Percentiles rank a stretch among this genome's conserved stretches.
Conservation (phyloP, 2,329 filamentous ascomycete species). For the Paracoccidioides brasiliensis region DNA sequence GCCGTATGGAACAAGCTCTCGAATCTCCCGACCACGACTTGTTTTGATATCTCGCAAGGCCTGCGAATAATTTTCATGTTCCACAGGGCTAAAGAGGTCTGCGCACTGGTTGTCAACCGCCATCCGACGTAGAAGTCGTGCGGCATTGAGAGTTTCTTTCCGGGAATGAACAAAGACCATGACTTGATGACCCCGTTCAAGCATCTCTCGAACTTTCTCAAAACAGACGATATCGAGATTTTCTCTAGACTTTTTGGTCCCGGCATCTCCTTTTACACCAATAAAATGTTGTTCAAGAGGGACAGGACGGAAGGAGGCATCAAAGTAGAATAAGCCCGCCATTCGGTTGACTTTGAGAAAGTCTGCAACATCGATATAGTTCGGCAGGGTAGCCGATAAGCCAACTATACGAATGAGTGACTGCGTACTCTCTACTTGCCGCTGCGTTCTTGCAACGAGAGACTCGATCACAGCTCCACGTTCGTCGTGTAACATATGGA, state of each 20-base stretch:
- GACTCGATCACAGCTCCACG: constrained; percentile 92
- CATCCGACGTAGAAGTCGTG: constrained; percentile 73
- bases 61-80: constrained; percentile 65
- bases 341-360: constrained; percentile 92
- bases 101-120: constrained; percentile 66
- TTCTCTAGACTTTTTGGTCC: constrained; percentile 66
- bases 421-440: constrained; percentile 96
- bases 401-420: constrained; percentile 93
- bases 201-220: constrained; percentile 90
- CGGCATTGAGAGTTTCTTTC: constrained; percentile 83
- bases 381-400: constrained; percentile 87
- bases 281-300: constrained; percentile 96
- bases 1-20: constrained; percentile 80
- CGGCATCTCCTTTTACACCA: constrained; percentile 61
- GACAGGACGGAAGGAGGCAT: constrained; percentile 87
- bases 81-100: constrained; percentile 70
- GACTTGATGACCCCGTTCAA: constrained; percentile 81
- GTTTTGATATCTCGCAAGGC: constrained; percentile 75
- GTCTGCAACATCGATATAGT: constrained; percentile 92
- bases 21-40: constrained; percentile 71
- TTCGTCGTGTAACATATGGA: constrained; percentile 98
- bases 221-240: constrained; percentile 81
- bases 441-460: constrained; percentile 82
- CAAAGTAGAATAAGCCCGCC: constrained; percentile 92
- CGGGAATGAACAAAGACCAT: constrained; percentile 99